A percentile compares a stretch with the other conserved stretches of the same genome.
These are phyloP conservation scores for Saccharomycopsis crataegensis DNA, from an alignment of 1,139 yeast species.

Conservation along the genomic window DNA sequence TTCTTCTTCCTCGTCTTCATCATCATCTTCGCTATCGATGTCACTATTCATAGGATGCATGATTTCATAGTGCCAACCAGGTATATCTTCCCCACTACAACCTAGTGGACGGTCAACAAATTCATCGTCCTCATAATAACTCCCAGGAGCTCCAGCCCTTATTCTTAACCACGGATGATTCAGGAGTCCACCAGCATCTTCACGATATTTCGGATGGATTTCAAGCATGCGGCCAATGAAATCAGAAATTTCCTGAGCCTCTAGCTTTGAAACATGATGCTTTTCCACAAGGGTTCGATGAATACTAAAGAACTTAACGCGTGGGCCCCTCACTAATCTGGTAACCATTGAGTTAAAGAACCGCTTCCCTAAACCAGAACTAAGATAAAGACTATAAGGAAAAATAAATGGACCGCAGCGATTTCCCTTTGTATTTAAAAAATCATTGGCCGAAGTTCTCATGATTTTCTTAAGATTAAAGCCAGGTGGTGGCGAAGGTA, in stretches of 20 bases:
- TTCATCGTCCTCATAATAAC: slow-evolving; percentile 11
- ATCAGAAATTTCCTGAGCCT: slow-evolving; percentile 49
- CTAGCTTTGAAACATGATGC: slow-evolving; percentile 52
- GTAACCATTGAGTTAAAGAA: slow-evolving; percentile 12
- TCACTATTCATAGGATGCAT: slow-evolving; percentile 3
- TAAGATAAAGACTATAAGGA: slow-evolving; percentile 16
- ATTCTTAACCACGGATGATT: slow-evolving; percentile 65
- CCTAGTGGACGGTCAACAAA: slow-evolving; percentile 22
- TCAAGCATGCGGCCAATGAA: slow-evolving; percentile 69
- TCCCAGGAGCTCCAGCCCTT: background rate
- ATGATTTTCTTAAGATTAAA: slow-evolving; percentile 13
- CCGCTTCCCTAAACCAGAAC: slow-evolving; percentile 4
- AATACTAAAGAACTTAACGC: slow-evolving; percentile 48
- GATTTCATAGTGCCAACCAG: slow-evolving; percentile 21
- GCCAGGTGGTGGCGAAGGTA: slow-evolving; percentile 18
- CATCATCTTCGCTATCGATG: slow-evolving; percentile 1
- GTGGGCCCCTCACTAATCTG: background rate
- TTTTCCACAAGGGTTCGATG: slow-evolving; percentile 54
- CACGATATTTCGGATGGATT: slow-evolving; percentile 60
- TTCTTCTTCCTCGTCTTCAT: slow-evolving; percentile 5
- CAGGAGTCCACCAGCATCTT: slow-evolving; percentile 76
- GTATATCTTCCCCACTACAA: slow-evolving; percentile 24
- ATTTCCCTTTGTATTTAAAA: slow-evolving; percentile 14
- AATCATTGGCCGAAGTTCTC: slow-evolving; percentile 5
- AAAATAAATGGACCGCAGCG: slow-evolving; percentile 19